These are phyloP conservation scores for Teratosphaeria destructans DNA, from an alignment of 2,329 filamentous ascomycete species.

Conservation along the genomic window DNA sequence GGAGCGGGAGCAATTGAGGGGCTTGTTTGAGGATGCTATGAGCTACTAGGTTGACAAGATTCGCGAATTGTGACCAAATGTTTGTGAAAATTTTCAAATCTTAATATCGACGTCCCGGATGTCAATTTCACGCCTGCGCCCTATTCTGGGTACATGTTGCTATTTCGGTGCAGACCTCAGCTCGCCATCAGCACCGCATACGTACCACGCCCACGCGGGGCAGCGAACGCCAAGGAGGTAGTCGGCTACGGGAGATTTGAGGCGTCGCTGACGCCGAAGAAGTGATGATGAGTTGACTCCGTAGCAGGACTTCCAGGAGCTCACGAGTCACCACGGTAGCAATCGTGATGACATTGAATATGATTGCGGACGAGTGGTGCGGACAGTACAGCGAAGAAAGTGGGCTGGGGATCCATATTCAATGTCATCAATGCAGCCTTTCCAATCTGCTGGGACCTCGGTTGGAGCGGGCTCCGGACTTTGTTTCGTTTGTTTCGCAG, in stretches of 20 bases:
- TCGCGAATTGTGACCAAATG: not conserved
- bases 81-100: not conserved
- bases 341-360: not conserved
- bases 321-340: not conserved
- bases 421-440: not conserved
- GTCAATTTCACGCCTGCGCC: not conserved
- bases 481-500: not conserved
- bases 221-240: not conserved
- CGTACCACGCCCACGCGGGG: not conserved
- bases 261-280: not conserved
- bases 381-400: not conserved
- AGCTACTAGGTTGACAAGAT: conserved; percentile 20
- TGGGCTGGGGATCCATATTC: not conserved
- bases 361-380: not conserved
- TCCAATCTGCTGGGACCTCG: not conserved
- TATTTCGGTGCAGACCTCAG: not conserved
- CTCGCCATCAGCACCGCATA: not conserved
- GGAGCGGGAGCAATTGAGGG: conserved; percentile 39
- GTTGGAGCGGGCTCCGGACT: not conserved
- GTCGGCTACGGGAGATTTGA: not conserved
- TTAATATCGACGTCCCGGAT: not conserved
- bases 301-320: not conserved
- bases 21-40: conserved; percentile 40
- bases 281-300: too few species aligned
- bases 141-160: not conserved